Evolutionary conservation across 139 green algal species (phyloP), one percentile per base, ranked within the genome.

Genomic region (Chlorella ohadii): DNA sequence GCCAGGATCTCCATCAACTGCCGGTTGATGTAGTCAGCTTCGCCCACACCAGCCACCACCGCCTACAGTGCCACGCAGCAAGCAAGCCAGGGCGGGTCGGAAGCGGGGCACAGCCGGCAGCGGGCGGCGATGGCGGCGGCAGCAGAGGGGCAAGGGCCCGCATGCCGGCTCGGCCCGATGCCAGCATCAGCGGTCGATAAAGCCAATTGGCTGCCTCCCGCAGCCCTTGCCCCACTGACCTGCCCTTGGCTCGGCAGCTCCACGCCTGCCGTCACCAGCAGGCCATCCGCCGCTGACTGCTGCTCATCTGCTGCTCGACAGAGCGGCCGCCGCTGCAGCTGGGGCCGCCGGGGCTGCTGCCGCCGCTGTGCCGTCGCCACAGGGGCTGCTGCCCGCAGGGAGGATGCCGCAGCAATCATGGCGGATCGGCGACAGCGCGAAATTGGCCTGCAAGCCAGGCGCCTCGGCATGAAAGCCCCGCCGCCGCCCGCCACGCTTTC

Each of bases 1-100:
- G 91, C 87, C 33, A 89, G 76, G 31, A 84, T 88, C 55, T 92
- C 90, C 61, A 86, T 82, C 39, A 93, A 34, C 72, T 88, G 85
- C 31, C 71, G 67, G 25, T 85, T 81, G 57, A 86, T 86, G 27
- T 70, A 78, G 51, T 84, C 83, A 39, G 76, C 75, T 27, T 78
- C 56, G 20, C 31, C 56, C 5, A 75, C 41, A 13, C 80, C 89
- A 39, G 79, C 84, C 22, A 92, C 89, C 22, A 89, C 75, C 3
- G 78, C 55, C 16, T 90, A 63, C 70, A 90, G 88, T 51, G 44
- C 44, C 33, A 61, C 23, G 11, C 34, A 11, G 1, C 36, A 3
- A 72, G 36, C 63, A 68, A 51, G 9, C 6, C 59, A n/a, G 28
- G 20, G 22, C 20, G 19, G 59, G 59, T 9, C 20, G 27, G 59